Evolutionary conservation across 306 rosid genomes (phyloP).

Genomic region (Vicia villosa): DNA sequence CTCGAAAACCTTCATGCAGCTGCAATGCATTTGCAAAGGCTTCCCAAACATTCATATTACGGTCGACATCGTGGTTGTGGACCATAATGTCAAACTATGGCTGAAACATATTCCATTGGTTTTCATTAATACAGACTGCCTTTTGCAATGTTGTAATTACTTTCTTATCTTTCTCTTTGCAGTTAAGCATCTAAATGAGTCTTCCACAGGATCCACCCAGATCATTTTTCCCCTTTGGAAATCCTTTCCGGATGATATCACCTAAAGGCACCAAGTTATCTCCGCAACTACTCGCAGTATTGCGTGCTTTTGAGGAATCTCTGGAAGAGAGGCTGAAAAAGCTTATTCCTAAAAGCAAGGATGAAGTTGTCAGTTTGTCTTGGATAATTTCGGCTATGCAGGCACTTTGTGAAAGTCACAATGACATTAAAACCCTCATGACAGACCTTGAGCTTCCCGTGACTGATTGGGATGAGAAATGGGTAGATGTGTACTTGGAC

Average conservation of each 20-base stretch:
- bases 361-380: no score
- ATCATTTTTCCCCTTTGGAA: conserved; percentile 81
- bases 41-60: not conserved
- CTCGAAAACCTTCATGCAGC: no score
- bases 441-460: no score
- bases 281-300: conserved; percentile 50
- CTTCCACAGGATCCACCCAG: conserved; percentile 77
- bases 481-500: no score
- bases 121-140: conserved; percentile 3
- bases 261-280: conserved; percentile 60
- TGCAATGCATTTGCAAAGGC: no score
- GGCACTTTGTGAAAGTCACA: no score
- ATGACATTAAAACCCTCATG: no score
- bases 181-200: conserved; percentile 62
- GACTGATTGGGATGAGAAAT: no score
- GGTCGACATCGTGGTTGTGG: not conserved
- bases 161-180: conserved; percentile 26
- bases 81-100: not conserved
- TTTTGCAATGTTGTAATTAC: no score
- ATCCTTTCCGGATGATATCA: conserved; percentile 70
- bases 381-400: no score
- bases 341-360: no score
- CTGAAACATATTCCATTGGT: not conserved
- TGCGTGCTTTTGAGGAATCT: conserved; percentile 62
- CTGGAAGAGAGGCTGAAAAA: conserved; percentile 72